Conservation (phyloP, 2,329 filamentous ascomycete species). For the Fusarium continuum region DNA sequence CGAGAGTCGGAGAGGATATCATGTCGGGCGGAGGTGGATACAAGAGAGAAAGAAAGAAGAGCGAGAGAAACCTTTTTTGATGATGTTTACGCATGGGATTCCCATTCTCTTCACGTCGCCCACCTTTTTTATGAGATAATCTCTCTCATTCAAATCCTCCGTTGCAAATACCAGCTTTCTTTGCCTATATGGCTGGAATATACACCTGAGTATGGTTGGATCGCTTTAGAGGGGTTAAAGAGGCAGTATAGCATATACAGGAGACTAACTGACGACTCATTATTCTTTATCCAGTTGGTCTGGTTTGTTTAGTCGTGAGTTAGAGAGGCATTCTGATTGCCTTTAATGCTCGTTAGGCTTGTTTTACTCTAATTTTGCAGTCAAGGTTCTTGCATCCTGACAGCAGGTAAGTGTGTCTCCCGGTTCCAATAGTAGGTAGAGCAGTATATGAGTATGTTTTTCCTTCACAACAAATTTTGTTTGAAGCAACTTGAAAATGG, state of each 20-base stretch:
- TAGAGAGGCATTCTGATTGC: neutral
- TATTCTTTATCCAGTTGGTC: neutral
- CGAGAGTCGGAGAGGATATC: slow-evolving; percentile 17
- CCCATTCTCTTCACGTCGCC: slow-evolving; percentile 29
- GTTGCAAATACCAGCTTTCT: slow-evolving; percentile 10
- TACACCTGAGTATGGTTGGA: slow-evolving; percentile 9
- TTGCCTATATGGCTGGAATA: slow-evolving; percentile 1
- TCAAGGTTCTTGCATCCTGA: neutral
- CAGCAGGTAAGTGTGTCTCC: neutral
- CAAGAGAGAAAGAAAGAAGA: slow-evolving; percentile 36
- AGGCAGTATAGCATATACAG: slow-evolving; percentile 35
- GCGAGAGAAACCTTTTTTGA: slow-evolving; percentile 41
- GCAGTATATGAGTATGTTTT: too few relatives aligned
- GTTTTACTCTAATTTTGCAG: neutral
- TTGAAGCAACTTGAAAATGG: neutral
- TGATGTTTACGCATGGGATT: slow-evolving; percentile 41
- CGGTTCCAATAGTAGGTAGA: neutral
- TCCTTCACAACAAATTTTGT: neutral
- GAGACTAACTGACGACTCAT: slow-evolving; percentile 16
- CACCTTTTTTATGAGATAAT: slow-evolving; percentile 16
- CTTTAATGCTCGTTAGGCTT: neutral
- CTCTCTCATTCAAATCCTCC: slow-evolving; percentile 2
- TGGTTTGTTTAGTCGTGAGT: slow-evolving; percentile 5
- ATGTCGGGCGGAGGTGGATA: slow-evolving; percentile 18
- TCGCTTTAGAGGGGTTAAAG: slow-evolving; percentile 20